Conservation (phyloP, 768 basidiomycete species). For the Mycena haematopus region DNA sequence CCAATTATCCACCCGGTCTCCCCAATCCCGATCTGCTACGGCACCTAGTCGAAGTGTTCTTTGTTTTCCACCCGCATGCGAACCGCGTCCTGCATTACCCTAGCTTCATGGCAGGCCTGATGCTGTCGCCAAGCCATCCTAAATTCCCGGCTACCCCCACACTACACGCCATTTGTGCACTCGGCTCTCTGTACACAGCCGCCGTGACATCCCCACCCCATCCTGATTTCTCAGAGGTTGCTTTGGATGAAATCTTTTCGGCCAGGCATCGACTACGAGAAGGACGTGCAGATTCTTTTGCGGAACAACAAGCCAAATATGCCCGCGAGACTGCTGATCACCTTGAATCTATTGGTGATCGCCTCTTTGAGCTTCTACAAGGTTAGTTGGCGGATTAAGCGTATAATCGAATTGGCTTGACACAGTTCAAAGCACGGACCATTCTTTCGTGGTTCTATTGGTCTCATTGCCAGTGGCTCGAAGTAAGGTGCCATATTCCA, state of each 20-base stretch:
- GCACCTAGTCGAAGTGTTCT: slow-evolving; percentile 69
- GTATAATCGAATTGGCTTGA: not conserved
- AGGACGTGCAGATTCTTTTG: slow-evolving; percentile 62
- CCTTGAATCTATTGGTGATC: slow-evolving; percentile 55
- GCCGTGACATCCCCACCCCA: slow-evolving; percentile 64
- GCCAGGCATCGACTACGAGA: slow-evolving; percentile 49
- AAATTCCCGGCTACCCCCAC: slow-evolving; percentile 76
- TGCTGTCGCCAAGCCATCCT: slow-evolving; percentile 69
- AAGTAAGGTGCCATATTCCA: slow-evolving; percentile 49
- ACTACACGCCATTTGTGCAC: slow-evolving; percentile 88
- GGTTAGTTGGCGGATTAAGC: slow-evolving; percentile 43
- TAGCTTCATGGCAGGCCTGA: slow-evolving; percentile 68
- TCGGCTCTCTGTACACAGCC: slow-evolving; percentile 77
- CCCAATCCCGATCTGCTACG: slow-evolving; percentile 67
- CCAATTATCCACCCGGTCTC: slow-evolving; percentile 67
- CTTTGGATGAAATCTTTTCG: slow-evolving; percentile 60
- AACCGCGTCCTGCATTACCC: slow-evolving; percentile 71
- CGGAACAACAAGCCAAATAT: slow-evolving; percentile 65
- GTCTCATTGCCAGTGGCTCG: slow-evolving; percentile 79
- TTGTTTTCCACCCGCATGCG: slow-evolving; percentile 77
- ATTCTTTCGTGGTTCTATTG: slow-evolving; percentile 78
- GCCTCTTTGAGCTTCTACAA: slow-evolving; percentile 67
- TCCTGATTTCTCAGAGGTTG: slow-evolving; percentile 54
- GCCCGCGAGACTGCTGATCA: slow-evolving; percentile 59
- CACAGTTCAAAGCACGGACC: slow-evolving; percentile 53